Conservation (phyloP, 768 basidiomycete genomes). For the Auricularia sp. region DNA sequence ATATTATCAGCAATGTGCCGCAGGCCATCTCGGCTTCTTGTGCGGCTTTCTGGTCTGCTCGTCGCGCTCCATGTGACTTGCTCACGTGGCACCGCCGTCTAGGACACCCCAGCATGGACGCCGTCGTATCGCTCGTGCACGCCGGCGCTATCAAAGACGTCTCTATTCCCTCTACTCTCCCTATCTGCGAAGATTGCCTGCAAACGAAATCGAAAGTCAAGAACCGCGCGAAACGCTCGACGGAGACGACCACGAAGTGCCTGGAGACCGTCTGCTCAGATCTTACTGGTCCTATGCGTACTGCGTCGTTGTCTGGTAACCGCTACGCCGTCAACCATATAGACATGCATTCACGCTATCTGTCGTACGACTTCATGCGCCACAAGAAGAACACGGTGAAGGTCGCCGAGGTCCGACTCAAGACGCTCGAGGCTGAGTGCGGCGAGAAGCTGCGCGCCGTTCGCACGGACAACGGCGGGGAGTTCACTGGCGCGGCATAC, state of each 20-base stretch:
- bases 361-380: background rate
- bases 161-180: too few species aligned
- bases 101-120: too few species aligned
- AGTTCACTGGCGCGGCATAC: background rate
- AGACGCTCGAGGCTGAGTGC: background rate
- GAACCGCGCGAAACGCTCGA: too few species aligned
- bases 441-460: background rate
- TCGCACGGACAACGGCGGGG: conserved; percentile 9
- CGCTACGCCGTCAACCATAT: background rate
- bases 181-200: too few species aligned
- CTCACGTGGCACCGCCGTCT: too few species aligned
- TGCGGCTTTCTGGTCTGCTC: too few species aligned
- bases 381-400: background rate
- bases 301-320: background rate
- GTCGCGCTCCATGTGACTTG: too few species aligned
- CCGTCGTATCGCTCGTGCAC: too few species aligned
- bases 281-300: background rate
- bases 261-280: background rate
- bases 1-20: too few species aligned
- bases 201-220: too few species aligned
- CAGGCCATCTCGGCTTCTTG: too few species aligned
- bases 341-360: background rate
- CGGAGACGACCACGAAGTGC: background rate
- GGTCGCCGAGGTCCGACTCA: background rate
- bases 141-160: too few species aligned